phyloP scores from a whole-genome alignment of 164 flowering plant species.

The Vitis rotundifolia region DNA sequence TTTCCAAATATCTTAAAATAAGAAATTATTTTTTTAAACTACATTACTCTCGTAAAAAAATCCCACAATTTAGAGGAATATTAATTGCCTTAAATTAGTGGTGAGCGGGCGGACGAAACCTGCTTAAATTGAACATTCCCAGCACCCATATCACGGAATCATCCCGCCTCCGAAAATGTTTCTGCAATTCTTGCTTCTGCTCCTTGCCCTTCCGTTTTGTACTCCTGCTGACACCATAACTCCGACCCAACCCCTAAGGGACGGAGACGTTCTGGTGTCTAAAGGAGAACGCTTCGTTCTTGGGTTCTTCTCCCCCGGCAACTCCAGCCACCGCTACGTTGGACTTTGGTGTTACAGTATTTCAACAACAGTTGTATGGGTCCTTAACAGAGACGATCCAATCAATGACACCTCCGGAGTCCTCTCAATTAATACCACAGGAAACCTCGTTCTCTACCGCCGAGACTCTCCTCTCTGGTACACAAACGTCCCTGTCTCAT shows the following conservation, averaged over 20 bases:
- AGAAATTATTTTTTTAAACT: too few species aligned
- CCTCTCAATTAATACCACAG: background rate
- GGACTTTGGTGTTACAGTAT: constrained; percentile 53
- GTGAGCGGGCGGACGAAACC: too few species aligned
- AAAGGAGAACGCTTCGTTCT: constrained; percentile 24
- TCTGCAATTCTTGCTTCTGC: too few species aligned
- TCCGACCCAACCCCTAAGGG: constrained; percentile 10
- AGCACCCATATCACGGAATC: too few species aligned
- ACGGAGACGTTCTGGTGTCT: constrained; percentile 34
- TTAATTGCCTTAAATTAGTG: too few species aligned
- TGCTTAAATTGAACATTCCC: too few species aligned
- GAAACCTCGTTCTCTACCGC: background rate
- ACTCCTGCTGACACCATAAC: constrained; percentile 15
- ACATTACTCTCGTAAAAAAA: too few species aligned
- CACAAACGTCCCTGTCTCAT: background rate
- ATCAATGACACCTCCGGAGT: background rate
- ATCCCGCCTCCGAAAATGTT: too few species aligned
- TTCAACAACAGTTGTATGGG: background rate
- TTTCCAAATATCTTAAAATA: too few species aligned
- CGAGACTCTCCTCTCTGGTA: background rate
- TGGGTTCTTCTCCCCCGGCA: constrained; percentile 49
- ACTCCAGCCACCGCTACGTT: constrained; percentile 28
- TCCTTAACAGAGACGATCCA: background rate
- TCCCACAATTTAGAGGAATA: too few species aligned
- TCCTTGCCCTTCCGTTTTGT: too few species aligned